Conservation (phyloP, 1,284 basidiomycete species). For the Marasmius tenuissimus region DNA sequence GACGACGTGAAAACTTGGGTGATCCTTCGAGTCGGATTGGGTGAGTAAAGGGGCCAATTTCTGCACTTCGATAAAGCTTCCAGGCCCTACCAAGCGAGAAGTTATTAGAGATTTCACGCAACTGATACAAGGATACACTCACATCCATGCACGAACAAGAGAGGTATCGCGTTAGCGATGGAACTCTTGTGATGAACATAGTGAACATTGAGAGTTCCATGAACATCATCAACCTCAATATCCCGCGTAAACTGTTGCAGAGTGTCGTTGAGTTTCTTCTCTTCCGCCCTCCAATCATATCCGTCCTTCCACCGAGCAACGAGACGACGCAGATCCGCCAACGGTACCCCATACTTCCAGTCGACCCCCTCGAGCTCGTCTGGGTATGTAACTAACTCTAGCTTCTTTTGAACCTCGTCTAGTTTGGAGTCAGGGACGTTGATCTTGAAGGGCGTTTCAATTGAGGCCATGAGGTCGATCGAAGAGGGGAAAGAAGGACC, state of each 20-base stretch:
- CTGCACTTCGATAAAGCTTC: not conserved
- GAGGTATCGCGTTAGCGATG: slow-evolving; percentile 40
- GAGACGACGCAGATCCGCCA: slow-evolving; percentile 43
- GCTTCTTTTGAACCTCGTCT: slow-evolving; percentile 35
- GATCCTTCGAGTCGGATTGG: not conserved
- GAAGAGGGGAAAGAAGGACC: no score
- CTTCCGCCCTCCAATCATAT: slow-evolving; percentile 47
- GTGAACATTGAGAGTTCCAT: slow-evolving; percentile 44
- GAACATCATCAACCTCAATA: slow-evolving; percentile 38
- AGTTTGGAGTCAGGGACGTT: slow-evolving; percentile 38
- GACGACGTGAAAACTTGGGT: not conserved
- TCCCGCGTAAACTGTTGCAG: slow-evolving; percentile 48
- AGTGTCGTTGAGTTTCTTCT: slow-evolving; percentile 41
- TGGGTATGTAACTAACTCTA: slow-evolving; percentile 40
- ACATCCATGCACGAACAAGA: slow-evolving; percentile 51
- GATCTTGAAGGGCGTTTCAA: slow-evolving; percentile 36
- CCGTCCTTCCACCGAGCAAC: slow-evolving; percentile 41
- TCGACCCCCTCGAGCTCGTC: slow-evolving; percentile 47
- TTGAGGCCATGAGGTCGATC: not conserved
- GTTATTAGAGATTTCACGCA: slow-evolving; percentile 49
- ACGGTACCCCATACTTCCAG: slow-evolving; percentile 47
- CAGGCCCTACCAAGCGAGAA: slow-evolving; percentile 34
- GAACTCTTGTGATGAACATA: slow-evolving; percentile 49
- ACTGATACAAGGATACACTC: slow-evolving; percentile 48
- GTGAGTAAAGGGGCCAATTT: not conserved